These are phyloP conservation scores for Penicillium desertorum DNA, from an alignment of 495 filamentous ascomycete species.

Conservation along the genomic window DNA sequence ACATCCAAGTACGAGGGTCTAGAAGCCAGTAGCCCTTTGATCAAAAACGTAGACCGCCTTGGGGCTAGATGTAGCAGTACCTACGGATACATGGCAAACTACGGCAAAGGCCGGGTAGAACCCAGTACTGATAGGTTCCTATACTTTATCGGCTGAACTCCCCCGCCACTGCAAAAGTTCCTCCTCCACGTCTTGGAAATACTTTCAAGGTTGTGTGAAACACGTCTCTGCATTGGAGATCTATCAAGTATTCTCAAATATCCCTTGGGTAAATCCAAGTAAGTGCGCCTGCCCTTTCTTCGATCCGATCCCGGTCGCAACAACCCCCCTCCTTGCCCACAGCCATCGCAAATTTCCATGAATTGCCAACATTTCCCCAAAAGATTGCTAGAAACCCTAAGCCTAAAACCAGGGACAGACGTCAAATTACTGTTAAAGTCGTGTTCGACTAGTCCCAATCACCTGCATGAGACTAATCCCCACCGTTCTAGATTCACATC, in stretches of 20 bases:
- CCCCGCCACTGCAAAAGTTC: slow-evolving; percentile 17
- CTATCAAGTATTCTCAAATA: neutral
- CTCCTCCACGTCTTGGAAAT: neutral
- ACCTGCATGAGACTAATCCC: slow-evolving; percentile 27
- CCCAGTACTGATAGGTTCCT: slow-evolving; percentile 7
- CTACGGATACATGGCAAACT: neutral
- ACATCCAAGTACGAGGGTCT: neutral
- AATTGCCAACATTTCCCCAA: slow-evolving; percentile 1
- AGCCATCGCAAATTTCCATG: slow-evolving; percentile 21
- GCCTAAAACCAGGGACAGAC: neutral
- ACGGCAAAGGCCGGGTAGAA: neutral
- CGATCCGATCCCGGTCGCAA: slow-evolving; percentile 9
- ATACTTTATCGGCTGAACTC: slow-evolving; percentile 6
- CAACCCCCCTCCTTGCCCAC: slow-evolving; percentile 27
- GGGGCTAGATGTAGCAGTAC: slow-evolving; percentile 9
- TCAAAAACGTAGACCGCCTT: slow-evolving; percentile 9
- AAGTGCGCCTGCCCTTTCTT: neutral
- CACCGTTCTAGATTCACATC: slow-evolving; percentile 31
- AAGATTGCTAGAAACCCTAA: neutral
- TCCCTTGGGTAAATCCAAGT: neutral
- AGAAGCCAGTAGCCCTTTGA: neutral
- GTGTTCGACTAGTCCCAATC: neutral
- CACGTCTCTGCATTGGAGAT: neutral
- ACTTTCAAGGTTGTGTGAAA: neutral
- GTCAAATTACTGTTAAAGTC: neutral